Evolutionary conservation across 1,139 yeast genomes (phyloP), one percentile per base, ranked within the genome.

Genomic region (Maudiozyma humilis): DNA sequence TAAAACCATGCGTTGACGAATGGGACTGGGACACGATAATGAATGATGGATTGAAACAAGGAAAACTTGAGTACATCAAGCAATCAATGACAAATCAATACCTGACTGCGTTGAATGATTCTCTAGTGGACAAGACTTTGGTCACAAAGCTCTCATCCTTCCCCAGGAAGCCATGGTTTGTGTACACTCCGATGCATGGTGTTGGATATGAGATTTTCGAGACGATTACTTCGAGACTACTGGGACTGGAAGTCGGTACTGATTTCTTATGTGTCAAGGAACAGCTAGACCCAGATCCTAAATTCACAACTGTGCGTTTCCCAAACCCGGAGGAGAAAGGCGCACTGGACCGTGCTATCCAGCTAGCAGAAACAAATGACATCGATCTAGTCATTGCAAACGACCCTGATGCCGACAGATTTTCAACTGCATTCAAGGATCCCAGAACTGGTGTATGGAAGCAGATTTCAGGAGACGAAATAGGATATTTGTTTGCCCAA

Each of bases 271-370:
- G 68, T 2, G 68, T 69, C 4, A 37, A 46, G 1, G 76, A 77
- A 52, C 98, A 91, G 60, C 70, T 71, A 3, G 30, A 51, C 0
- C 96, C 97, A 0, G 89, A 91, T 63, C 95, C 97, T 0, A 75
- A 71, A 25, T 91, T 91, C 59, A 76, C 88, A 1, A 85, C 96
- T 0, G 96, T 89, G 7, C 66, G 65, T 39, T 91, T 91, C 58
- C 98, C 98, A 3, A 91, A 91, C 56, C 98, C 98, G 0, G 98
- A 91, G 63, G 98, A 91, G 58, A 76, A 78, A 49, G 96, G 96
- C 2, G 97, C 97, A 0, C 68, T 91, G 47, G 83, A 79, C 51
- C 58, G 82, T 42, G 91, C 95, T 0, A 80, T 81, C 27, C 47
- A 61, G 14, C 61, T 66, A 1, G 66, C 69, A 0, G 68, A 70